Conservation (phyloP, 495 filamentous ascomycete species). For the Podospora appendiculata region DNA sequence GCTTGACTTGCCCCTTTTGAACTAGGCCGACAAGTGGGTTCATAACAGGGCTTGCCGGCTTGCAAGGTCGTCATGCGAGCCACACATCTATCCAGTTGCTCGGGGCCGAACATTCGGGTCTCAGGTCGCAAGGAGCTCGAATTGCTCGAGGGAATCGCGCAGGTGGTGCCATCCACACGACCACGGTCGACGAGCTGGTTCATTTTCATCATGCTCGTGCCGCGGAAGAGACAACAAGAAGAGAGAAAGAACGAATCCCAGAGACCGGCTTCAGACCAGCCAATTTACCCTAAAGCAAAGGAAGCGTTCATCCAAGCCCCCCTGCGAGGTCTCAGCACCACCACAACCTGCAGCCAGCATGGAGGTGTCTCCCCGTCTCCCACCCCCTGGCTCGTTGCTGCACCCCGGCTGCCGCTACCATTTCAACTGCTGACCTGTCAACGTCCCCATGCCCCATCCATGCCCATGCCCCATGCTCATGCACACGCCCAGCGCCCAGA, state of each 20-base stretch:
- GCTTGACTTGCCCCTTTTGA: constrained; percentile 12
- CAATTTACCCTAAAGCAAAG: constrained; percentile 10
- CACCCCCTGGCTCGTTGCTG: constrained; percentile 12
- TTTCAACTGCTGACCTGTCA: constrained; percentile 8
- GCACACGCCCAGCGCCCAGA: background rate
- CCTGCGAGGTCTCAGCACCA: constrained; percentile 14
- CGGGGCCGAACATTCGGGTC: constrained; percentile 18
- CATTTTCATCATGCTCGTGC: background rate
- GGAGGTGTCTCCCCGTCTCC: constrained; percentile 2
- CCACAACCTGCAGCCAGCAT: constrained; percentile 9
- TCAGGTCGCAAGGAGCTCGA: constrained; percentile 6
- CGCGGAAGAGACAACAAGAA: background rate
- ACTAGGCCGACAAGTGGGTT: constrained; percentile 8
- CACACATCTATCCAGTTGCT: constrained; percentile 15
- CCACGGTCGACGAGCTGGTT: background rate
- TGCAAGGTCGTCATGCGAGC: constrained; percentile 14
- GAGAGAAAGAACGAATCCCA: constrained; percentile 3
- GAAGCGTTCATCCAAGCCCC: constrained; percentile 13
- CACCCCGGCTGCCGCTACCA: constrained; percentile 15
- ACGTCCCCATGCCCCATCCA: background rate
- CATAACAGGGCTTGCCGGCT: constrained; percentile 6
- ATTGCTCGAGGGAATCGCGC: constrained; percentile 9
- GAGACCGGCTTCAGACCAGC: constrained; percentile 11
- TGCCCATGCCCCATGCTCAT: background rate
- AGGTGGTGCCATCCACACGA: background rate